Percentiles rank a stretch among this genome's conserved stretches.
phyloP scores from a whole-genome alignment of 2,329 filamentous ascomycete genomes.

The Claviceps fusiformis region DNA sequence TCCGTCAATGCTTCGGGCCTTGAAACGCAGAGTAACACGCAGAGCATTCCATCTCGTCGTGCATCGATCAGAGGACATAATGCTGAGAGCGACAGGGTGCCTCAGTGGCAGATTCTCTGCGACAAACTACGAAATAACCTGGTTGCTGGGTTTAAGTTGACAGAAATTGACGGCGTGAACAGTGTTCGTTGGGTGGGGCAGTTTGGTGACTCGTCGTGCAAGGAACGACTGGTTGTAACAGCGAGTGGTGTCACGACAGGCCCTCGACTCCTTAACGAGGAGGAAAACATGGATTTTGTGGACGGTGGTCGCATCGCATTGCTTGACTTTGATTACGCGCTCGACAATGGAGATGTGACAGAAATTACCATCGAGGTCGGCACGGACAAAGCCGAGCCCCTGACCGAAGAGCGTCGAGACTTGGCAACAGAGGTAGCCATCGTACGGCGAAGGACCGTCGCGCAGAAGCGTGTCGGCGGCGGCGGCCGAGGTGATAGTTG shows the following conservation, averaged over 20 bases:
- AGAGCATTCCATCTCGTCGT: slow-evolving; percentile 17
- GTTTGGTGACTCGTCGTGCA: slow-evolving; percentile 31
- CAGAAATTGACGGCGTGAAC: slow-evolving; percentile 51
- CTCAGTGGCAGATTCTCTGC: slow-evolving; percentile 56
- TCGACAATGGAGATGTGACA: slow-evolving; percentile 37
- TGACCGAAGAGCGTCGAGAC: slow-evolving; percentile 62
- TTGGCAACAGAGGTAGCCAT: slow-evolving; percentile 69
- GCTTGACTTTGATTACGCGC: slow-evolving; percentile 58
- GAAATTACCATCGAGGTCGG: slow-evolving; percentile 64
- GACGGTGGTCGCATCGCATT: slow-evolving; percentile 63
- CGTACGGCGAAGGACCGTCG: slow-evolving; percentile 59
- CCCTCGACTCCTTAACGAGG: slow-evolving; percentile 44
- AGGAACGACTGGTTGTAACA: slow-evolving; percentile 53
- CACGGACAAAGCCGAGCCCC: slow-evolving; percentile 50
- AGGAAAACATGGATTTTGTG: slow-evolving; percentile 61
- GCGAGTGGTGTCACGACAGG: slow-evolving; percentile 55
- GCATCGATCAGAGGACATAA: slow-evolving; percentile 16
- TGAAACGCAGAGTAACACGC: slow-evolving; percentile 18
- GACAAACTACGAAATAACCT: slow-evolving; percentile 59
- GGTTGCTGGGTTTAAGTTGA: slow-evolving; percentile 51
- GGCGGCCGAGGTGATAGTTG: not conserved
- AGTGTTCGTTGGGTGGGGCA: slow-evolving; percentile 59
- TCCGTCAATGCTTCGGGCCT: slow-evolving; percentile 9
- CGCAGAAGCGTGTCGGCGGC: slow-evolving; percentile 36
- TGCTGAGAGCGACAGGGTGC: slow-evolving; percentile 28